Base-by-base conservation (phyloP, 148 eudicot genomes). In the Dysphania ambrosioides region DNA sequence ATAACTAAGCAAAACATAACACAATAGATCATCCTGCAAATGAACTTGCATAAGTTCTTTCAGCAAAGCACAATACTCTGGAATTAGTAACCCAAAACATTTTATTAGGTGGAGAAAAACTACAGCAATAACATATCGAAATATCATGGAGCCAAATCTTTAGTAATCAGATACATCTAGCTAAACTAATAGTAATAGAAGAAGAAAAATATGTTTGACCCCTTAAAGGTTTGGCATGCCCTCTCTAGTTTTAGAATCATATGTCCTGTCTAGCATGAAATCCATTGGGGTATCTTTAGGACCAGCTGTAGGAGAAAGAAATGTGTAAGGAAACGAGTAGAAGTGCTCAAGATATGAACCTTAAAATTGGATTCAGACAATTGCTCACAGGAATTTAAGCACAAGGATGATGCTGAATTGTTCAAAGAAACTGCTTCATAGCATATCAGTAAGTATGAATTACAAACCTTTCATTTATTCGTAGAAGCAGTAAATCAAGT, bases 251-350 rank as follows among this genome's bases (percentile, higher is more conserved):
- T 91, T 90, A 72, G 90, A 38, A 76, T 94, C 92, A 31, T 87
- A 94, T 2, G 97, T 94, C 93, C 82, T 87, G 78, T 94, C 97
- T 78, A 77, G 57, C 51, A 91, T 96, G 21, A 85, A 51, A 38
- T 88, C 88, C 88, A 91, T 77, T 27, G 92, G 89, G 75, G 98
- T 91, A 80, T 94, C 98, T 79, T 88, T 91, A 13, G 98, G 97
- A 71, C 98, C 98, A 74, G 83, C 98, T 94, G 89, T 81, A 83
- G 35, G 71, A 66, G 58, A 82, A 58, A 56, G n/a, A 57, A 42
- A 35, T 61, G 26, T 36, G 41, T 57, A 70, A 61, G 71, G 51
- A 30, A 68, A 64, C 4, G 63, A 49, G 75, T 58, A 49, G 30
- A 7, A 9, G 73, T 59, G 55, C 32, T 9, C 53, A 67, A 44